Evolutionary conservation across 2,329 filamentous ascomycete species (phyloP), one percentile per base, ranked within the genome.

Genomic region (Dryadomyces quercus-mongolicae): DNA sequence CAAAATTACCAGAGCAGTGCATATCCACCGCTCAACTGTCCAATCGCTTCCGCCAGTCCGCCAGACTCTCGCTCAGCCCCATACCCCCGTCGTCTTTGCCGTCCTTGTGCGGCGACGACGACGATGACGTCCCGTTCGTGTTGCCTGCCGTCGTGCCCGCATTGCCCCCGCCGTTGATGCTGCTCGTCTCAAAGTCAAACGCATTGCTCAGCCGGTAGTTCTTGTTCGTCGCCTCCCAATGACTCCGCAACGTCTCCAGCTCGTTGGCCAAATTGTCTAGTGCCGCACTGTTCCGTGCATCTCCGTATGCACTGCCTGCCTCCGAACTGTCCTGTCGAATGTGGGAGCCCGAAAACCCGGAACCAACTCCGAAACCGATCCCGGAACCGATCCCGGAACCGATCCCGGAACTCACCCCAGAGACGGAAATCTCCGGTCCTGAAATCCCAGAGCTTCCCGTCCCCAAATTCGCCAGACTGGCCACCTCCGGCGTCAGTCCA

Each of bases 181-280:
- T 44, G 10, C 15, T 62, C 6, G 62, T 73, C 55, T 95, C 91
- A 62, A 94, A 91, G 65, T 96, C 91, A 62, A 95, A 94, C 52
- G 86, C 83, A 64, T 85, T 91, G 68, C 88, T 95, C 47, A 96
- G 73, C 22, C 93, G 85, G 68, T 97, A 96, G 63, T 88, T 94
- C 69, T 94, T 93, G 71, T 92, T 96, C 13, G 90, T 95, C 43
- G 85, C 88, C 71, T 97, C 90, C 93, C 93, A 98, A 63, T 96
- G 91, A 52, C 77, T 88, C 52, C 92, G 82, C 49, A 98, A 76
- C 13, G 88, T 86, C 67, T 98, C 93, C 8, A 98, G 81, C 71
- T 98, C 93, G 59, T 82, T 89, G 12, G 93, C 92, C 22, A 98
- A 80, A 59, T 85, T 93, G 68, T 98, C 93, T 20, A 98, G 78